A percentile compares a stretch with the other conserved stretches of the same genome.
Conservation (phyloP, 768 basidiomycete genomes). For the Psilocybe cubensis region DNA sequence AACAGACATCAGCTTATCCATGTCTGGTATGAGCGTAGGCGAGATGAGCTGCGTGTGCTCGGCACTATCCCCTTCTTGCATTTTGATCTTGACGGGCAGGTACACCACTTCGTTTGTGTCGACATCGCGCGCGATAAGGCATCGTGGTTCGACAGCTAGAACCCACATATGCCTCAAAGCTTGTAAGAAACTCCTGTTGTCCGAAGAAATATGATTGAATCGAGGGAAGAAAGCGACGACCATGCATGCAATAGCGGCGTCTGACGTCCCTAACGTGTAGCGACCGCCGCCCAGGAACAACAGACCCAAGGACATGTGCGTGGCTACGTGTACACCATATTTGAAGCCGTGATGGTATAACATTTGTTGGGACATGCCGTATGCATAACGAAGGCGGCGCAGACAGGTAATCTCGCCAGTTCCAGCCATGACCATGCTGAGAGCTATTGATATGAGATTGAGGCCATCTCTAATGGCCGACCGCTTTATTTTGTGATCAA, state of each 20-base stretch:
- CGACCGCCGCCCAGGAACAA: conserved; percentile 94
- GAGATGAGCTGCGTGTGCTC: conserved; percentile 84
- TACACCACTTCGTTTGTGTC: conserved; percentile 91
- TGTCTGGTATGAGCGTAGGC: conserved; percentile 90
- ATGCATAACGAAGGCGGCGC: conserved; percentile 84
- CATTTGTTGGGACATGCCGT: conserved; percentile 78
- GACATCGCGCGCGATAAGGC: conserved; percentile 89
- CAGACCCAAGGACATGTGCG: conserved; percentile 88
- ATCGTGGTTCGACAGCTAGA: conserved; percentile 92
- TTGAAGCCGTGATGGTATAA: conserved; percentile 68
- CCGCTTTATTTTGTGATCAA: conserved; percentile 88
- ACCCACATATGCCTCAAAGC: conserved; percentile 96
- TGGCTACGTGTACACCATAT: conserved; percentile 90
- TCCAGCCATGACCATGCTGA: conserved; percentile 96
- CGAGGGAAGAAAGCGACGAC: conserved; percentile 92
- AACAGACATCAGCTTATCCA: conserved; percentile 81
- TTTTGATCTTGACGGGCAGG: conserved; percentile 87
- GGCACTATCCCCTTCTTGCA: conserved; percentile 63
- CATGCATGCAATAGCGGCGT: conserved; percentile 90
- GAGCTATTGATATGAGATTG: conserved; percentile 82
- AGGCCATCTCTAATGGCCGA: conserved; percentile 87
- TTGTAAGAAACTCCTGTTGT: conserved; percentile 91
- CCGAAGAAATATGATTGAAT: conserved; percentile 75
- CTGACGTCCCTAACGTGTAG: conserved; percentile 89
- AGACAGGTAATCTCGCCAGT: conserved; percentile 93